These are phyloP conservation scores for Orbilia oligospora DNA, from an alignment of 2,329 filamentous ascomycete species.

Conservation along the genomic window DNA sequence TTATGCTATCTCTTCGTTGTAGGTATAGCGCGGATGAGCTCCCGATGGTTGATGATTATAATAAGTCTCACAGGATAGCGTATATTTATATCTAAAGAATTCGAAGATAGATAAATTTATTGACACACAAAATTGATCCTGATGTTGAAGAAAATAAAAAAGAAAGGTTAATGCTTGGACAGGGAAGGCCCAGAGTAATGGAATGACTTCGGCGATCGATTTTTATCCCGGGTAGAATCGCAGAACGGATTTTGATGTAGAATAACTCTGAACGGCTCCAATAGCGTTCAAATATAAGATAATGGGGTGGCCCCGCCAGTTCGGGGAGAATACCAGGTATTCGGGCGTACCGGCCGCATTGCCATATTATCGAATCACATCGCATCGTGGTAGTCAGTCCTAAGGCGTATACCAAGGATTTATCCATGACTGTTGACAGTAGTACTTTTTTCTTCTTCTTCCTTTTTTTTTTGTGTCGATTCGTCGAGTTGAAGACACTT, in stretches of 20 bases:
- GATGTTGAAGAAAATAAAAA: conserved; percentile 37
- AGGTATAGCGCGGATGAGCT: conserved; percentile 20
- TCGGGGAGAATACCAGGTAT: conserved; percentile 14
- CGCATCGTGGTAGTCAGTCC: conserved; percentile 13
- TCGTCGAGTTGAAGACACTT: conserved; percentile 5
- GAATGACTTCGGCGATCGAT: conserved; percentile 28
- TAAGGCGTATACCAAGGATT: conserved; percentile 46
- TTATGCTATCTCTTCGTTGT: conserved; percentile 5
- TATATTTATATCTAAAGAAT: conserved; percentile 47
- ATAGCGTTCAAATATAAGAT: conserved; percentile 29
- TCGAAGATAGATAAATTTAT: conserved; percentile 21
- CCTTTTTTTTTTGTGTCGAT: background rate
- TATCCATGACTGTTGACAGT: conserved; percentile 33
- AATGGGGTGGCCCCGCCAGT: conserved; percentile 14
- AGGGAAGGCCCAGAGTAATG: conserved; percentile 16
- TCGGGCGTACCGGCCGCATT: conserved; percentile 26
- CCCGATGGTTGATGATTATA: conserved; percentile 32
- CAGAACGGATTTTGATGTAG: conserved; percentile 18
- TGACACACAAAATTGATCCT: conserved; percentile 27
- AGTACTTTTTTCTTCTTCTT: conserved; percentile 20
- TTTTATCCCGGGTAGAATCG: conserved; percentile 23
- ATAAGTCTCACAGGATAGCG: conserved; percentile 43
- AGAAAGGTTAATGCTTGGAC: conserved; percentile 21
- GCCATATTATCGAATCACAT: conserved; percentile 34
- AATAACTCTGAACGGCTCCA: background rate